Conservation (phyloP, 140 eudicot species). For the Senecio squalidus region DNA sequence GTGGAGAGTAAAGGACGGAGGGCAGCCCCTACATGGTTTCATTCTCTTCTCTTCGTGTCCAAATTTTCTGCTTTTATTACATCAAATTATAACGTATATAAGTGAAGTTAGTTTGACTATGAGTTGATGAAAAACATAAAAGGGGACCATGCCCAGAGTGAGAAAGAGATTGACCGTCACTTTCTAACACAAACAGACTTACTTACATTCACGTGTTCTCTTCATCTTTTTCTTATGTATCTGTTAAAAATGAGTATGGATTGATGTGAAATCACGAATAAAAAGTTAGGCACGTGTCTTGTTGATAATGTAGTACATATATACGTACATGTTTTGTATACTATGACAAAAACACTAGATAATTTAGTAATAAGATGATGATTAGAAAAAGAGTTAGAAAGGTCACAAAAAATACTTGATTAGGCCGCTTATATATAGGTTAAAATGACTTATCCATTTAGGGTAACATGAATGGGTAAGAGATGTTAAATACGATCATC, state of each 20-base stretch:
- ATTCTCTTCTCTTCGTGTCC: constrained; percentile 11
- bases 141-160: background rate
- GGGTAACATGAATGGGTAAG: no score
- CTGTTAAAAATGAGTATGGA: background rate
- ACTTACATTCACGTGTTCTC: background rate
- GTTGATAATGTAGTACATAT: constrained; percentile 18
- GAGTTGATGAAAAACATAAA: background rate
- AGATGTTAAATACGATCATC: no score
- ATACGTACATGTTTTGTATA: no score
- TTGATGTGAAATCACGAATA: constrained; percentile 9
- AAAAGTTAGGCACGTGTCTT: constrained; percentile 14
- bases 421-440: no score
- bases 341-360: no score
- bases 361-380: no score
- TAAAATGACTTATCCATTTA: no score
- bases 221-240: constrained; percentile 3
- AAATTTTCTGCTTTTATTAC: constrained; percentile 3
- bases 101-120: constrained; percentile 14
- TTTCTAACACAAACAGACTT: background rate
- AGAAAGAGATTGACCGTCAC: background rate
- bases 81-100: background rate
- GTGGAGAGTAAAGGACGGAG: constrained; percentile 32
- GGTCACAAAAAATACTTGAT: no score
- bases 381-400: no score
- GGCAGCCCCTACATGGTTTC: constrained; percentile 29